Evolutionary conservation across 495 filamentous ascomycete genomes (phyloP), one percentile per base, ranked within the genome.

Genomic region (Talaromyces wortmannii): DNA sequence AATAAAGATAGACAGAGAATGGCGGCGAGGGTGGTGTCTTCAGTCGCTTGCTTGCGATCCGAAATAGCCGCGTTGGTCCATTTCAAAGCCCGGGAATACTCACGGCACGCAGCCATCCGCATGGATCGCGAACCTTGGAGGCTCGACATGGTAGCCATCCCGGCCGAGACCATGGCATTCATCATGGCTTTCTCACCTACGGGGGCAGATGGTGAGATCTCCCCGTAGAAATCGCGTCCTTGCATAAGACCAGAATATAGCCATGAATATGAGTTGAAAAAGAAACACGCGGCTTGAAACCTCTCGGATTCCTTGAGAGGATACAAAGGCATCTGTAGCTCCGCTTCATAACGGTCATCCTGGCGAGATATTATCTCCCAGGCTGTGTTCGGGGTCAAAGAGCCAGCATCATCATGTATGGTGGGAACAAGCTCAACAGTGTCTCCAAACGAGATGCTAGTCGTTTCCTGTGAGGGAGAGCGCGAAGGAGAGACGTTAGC

Each of bases 21-120:
- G 1, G 82, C 74, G 31, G 83, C 78, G 56, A 88, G 75, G 4
- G 84, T 84, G 48, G 73, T 73, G 63, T 88, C 84, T 45, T 81
- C 76, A 57, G 74, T 77, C 44, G 80, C 82, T 43, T 85, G 77
- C 8, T 63, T 65, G 4, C 76, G 73, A 52, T 81, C 71, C 48
- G 68, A 60, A 11, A 88, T 61, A 13, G 84, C 84, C 17, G 71
- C 63, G 51, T 81, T 84, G 4, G 78, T 67, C n/a, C 75, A 59
- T 32, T 68, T 64, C 16, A 82, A 58, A 0, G 78, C 80, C 13
- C 63, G 69, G 2, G 69, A 68, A 65, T 83, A 82, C 58, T 78
- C 75, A 51, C 60, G 67, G 45, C 66, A 69, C 13, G 80, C 77
- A 31, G 63, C 57, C 0, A 65, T 54, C 52, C 67, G 65, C 45